A percentile compares a stretch with the other conserved stretches of the same genome.
Evolutionary conservation across 1,284 basidiomycete genomes (phyloP).

Genomic region (Farysia itapuensis): DNA sequence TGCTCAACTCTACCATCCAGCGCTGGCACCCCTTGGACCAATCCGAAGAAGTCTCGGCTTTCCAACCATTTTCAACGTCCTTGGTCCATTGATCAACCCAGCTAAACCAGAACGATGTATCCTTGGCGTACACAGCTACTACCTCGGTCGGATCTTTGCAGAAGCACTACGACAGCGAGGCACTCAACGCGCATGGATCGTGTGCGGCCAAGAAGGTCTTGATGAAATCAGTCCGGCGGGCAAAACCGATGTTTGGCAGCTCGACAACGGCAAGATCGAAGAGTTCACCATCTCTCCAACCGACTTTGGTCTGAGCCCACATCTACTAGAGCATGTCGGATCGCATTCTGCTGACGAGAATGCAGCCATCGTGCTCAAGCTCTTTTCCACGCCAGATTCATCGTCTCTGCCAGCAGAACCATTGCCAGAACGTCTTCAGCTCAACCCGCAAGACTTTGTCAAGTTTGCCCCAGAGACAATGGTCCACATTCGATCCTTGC

Average conservation of each 20-base stretch:
- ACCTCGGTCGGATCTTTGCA: constrained; percentile 83
- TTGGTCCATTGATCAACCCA: constrained; percentile 93
- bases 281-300: constrained; percentile 45
- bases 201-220: constrained; percentile 86
- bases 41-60: constrained; percentile 85
- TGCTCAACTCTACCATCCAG: constrained; percentile 88
- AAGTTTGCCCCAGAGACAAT: constrained; percentile 17
- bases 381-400: constrained; percentile 30
- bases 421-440: constrained; percentile 1
- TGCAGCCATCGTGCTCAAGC: constrained; percentile 45
- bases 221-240: constrained; percentile 90
- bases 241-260: constrained; percentile 69
- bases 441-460: constrained; percentile 15
- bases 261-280: constrained; percentile 33
- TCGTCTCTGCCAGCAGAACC: constrained; percentile 2
- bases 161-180: constrained; percentile 68
- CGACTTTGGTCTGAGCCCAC: constrained; percentile 46
- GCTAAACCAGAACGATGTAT: constrained; percentile 78
- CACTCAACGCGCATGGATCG: constrained; percentile 82
- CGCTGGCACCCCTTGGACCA: constrained; percentile 80
- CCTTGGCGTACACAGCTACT: constrained; percentile 81
- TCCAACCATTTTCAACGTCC: constrained; percentile 94
- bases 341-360: constrained; percentile 44
- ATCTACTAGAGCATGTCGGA: constrained; percentile 48
- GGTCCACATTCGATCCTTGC: constrained; percentile 16